Evolutionary conservation across 2,329 filamentous ascomycete genomes (phyloP), one percentile per base, ranked within the genome.

Genomic region (Fusarium protoensiforme): DNA sequence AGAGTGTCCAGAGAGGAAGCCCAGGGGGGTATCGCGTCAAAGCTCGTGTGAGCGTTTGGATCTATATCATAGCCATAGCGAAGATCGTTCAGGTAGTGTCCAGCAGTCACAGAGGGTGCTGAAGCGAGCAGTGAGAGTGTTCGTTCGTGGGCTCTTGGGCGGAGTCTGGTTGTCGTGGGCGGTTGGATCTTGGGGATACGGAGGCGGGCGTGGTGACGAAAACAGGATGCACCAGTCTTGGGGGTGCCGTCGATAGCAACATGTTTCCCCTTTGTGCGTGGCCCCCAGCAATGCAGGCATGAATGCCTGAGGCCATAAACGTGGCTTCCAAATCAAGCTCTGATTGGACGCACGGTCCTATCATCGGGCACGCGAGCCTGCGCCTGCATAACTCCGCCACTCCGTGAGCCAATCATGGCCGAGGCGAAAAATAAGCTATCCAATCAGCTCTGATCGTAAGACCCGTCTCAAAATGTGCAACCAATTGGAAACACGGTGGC

Each of bases 1-100:
- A 63, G 58, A 67, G 59, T 65, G 58, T 75, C 69, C 72, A 67
- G 71, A 69, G 69, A 73, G 75, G 73, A 65, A 64, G 73, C 72
- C 76, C 67, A 61, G 33, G 73, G 54, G 61, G 69, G 75, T 60
- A 65, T 56, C 65, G 72, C 70, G 72, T 70, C 48, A 69, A 70
- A 71, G 76, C 76, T 78, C 76, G 62, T 71, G 68, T 74, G 76
- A 78, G 76, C 76, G 69, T 65, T 51, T 46, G 31, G 61, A 72
- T 76, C 74, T 78, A 77, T 75, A 67, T 75, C 77, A 78, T 78
- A 59, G 61, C 74, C 77, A 78, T 78, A 65, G 67, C 72, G 76
- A 67, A 46, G 51, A 68, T 41, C 41, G 57, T 22, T 59, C 59
- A 48, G 61, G 61, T 51, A 43, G 60, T 68, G 67, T 64, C 69